Evolutionary conservation across 2,329 filamentous ascomycete genomes (phyloP).

Genomic region (Falciphora oryzae): DNA sequence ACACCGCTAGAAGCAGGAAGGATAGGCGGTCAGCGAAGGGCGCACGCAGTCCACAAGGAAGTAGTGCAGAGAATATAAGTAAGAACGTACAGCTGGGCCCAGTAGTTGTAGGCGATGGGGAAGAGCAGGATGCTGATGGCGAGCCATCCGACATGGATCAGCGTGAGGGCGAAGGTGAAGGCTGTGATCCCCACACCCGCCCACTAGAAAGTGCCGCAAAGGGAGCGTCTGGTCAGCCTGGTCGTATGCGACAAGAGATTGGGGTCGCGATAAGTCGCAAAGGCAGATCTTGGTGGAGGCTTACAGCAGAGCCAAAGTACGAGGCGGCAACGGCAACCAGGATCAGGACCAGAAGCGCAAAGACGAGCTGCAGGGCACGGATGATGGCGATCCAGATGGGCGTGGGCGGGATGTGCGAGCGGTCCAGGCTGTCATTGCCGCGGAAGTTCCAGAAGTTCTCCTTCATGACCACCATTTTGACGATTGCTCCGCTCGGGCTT

Average conservation of each 20-base stretch:
- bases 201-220: not conserved
- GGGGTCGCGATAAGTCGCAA: not conserved
- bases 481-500: not conserved
- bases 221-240: not conserved
- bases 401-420: constrained; percentile 15
- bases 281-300: not conserved
- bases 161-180: constrained; percentile 18
- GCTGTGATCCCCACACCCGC: constrained; percentile 3
- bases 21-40: not conserved
- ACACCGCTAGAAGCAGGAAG: constrained; percentile 9
- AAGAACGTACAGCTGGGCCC: constrained; percentile 14
- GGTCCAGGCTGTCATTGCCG: constrained; percentile 13
- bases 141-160: constrained; percentile 17
- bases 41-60: not conserved
- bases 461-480: constrained; percentile 7
- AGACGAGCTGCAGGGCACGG: constrained; percentile 15
- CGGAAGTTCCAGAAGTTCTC: constrained; percentile 11
- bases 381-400: constrained; percentile 17
- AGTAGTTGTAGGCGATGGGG: constrained; percentile 14
- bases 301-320: not conserved
- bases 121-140: constrained; percentile 11
- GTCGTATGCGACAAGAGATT: not conserved
- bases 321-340: constrained; percentile 4
- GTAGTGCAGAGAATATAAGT: not conserved
- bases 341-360: constrained; percentile 7